phyloP scores from a whole-genome alignment of 2,329 filamentous ascomycete genomes.

The Aspergillus aculeatus region DNA sequence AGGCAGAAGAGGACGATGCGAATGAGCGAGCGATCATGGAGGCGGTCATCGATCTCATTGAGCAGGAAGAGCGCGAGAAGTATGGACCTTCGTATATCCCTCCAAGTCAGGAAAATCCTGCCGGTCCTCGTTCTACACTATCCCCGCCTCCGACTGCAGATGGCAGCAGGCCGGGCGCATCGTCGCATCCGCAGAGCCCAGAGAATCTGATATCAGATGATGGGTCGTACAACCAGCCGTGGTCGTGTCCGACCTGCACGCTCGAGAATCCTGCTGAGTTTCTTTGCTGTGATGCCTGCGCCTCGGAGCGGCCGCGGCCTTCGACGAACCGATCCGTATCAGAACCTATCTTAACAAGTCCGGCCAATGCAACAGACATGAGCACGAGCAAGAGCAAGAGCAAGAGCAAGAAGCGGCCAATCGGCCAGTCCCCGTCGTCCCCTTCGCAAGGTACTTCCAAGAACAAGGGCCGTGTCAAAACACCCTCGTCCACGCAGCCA shows the following conservation, averaged over 20 bases:
- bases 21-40: slow-evolving; percentile 85
- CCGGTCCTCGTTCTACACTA: slow-evolving; percentile 44
- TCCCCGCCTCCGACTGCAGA: slow-evolving; percentile 40
- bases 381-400: slow-evolving; percentile 20
- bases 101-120: slow-evolving; percentile 54
- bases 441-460: slow-evolving; percentile 25
- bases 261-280: slow-evolving; percentile 60
- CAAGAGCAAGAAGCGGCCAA: slow-evolving; percentile 23
- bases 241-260: slow-evolving; percentile 62
- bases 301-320: slow-evolving; percentile 51
- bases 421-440: slow-evolving; percentile 16
- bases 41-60: slow-evolving; percentile 80
- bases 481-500: slow-evolving; percentile 39
- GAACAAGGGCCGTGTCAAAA: slow-evolving; percentile 34
- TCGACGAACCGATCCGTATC: slow-evolving; percentile 17
- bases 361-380: slow-evolving; percentile 9
- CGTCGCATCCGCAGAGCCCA: slow-evolving; percentile 6
- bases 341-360: slow-evolving; percentile 6
- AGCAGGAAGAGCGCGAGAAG: slow-evolving; percentile 69
- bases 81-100: slow-evolving; percentile 58
- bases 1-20: slow-evolving; percentile 83
- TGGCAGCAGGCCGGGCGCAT: slow-evolving; percentile 23
- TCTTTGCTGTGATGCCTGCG: slow-evolving; percentile 61
- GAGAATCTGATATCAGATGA: slow-evolving; percentile 26
- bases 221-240: slow-evolving; percentile 44